A percentile compares a stretch with the other conserved stretches of the same genome.
Conservation (phyloP, 2,329 filamentous ascomycete genomes). For the Periconia digitata region DNA sequence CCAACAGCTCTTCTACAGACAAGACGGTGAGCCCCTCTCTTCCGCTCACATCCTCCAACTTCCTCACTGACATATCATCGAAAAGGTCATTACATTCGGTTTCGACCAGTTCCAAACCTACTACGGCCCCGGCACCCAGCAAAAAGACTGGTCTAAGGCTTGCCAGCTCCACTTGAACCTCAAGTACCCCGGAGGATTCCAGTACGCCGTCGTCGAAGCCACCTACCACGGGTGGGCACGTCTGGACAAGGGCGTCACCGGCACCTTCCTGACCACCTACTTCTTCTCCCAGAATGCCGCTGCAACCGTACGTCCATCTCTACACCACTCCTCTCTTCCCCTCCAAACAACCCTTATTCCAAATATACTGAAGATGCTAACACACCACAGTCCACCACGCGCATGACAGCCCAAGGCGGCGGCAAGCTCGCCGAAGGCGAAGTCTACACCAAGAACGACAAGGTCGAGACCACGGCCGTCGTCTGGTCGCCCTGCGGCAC, state of each 20-base stretch:
- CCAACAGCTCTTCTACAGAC: slow-evolving; percentile 32
- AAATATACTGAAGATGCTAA: background rate
- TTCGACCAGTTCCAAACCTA: slow-evolving; percentile 40
- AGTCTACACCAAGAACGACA: slow-evolving; percentile 52
- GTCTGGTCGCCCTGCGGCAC: slow-evolving; percentile 39
- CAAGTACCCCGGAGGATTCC: slow-evolving; percentile 43
- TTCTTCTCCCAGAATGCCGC: slow-evolving; percentile 40
- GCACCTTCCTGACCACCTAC: slow-evolving; percentile 38
- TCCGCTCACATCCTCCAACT: background rate
- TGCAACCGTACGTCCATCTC: slow-evolving; percentile 24
- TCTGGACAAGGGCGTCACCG: slow-evolving; percentile 36
- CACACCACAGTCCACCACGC: slow-evolving; percentile 19
- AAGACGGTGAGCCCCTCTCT: slow-evolving; percentile 28
- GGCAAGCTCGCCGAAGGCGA: slow-evolving; percentile 42
- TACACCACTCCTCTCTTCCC: background rate
- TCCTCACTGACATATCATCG: slow-evolving; percentile 8
- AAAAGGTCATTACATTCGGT: slow-evolving; percentile 36
- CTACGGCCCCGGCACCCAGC: slow-evolving; percentile 31
- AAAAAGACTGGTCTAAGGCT: slow-evolving; percentile 37
- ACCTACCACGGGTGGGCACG: slow-evolving; percentile 42
- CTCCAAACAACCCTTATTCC: background rate
- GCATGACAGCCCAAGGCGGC: slow-evolving; percentile 32
- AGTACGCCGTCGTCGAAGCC: slow-evolving; percentile 39
- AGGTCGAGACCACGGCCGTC: slow-evolving; percentile 35
- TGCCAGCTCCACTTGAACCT: slow-evolving; percentile 40